These are phyloP conservation scores for Arthrocladium fulminans DNA, from an alignment of 2,329 filamentous ascomycete genomes.

Conservation along the genomic window DNA sequence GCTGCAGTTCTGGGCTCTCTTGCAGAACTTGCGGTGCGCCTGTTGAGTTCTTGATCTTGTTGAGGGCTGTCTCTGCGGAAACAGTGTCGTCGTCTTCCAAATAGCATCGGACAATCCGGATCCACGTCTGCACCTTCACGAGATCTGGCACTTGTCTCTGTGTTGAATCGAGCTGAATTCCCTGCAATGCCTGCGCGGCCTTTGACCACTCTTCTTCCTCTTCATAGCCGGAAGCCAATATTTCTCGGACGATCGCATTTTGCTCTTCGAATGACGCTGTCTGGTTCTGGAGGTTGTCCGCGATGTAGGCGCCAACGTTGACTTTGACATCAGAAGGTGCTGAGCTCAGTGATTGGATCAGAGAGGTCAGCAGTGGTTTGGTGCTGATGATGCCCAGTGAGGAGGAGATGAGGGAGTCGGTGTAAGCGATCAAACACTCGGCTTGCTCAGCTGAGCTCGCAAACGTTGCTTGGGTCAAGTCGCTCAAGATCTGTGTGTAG, in stretches of 20 bases:
- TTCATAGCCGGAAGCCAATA: slow-evolving; percentile 77
- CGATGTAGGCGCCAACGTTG: slow-evolving; percentile 64
- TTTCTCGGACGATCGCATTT: slow-evolving; percentile 66
- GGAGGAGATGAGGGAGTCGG: slow-evolving; percentile 60
- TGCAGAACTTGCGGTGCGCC: slow-evolving; percentile 50
- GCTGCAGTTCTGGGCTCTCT: slow-evolving; percentile 59
- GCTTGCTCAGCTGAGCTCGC: slow-evolving; percentile 27
- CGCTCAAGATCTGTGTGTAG: slow-evolving; percentile 7
- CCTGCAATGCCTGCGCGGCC: slow-evolving; percentile 69
- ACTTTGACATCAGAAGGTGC: slow-evolving; percentile 56
- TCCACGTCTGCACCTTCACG: slow-evolving; percentile 77
- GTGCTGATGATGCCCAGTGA: slow-evolving; percentile 67
- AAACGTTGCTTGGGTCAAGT: slow-evolving; percentile 40
- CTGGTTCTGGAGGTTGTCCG: slow-evolving; percentile 56
- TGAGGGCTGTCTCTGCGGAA: slow-evolving; percentile 75
- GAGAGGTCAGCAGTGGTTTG: slow-evolving; percentile 58
- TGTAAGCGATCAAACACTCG: slow-evolving; percentile 39
- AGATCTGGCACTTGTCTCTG: slow-evolving; percentile 75
- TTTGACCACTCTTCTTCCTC: slow-evolving; percentile 67
- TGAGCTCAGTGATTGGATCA: slow-evolving; percentile 56
- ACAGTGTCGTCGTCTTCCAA: slow-evolving; percentile 89
- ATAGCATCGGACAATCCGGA: slow-evolving; percentile 88
- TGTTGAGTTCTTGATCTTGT: slow-evolving; percentile 91
- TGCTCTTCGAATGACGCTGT: slow-evolving; percentile 77
- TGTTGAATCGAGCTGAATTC: slow-evolving; percentile 80